These are phyloP conservation scores for Clausena lansium DNA, from an alignment of 345 rosid genomes.

Conservation along the genomic window DNA sequence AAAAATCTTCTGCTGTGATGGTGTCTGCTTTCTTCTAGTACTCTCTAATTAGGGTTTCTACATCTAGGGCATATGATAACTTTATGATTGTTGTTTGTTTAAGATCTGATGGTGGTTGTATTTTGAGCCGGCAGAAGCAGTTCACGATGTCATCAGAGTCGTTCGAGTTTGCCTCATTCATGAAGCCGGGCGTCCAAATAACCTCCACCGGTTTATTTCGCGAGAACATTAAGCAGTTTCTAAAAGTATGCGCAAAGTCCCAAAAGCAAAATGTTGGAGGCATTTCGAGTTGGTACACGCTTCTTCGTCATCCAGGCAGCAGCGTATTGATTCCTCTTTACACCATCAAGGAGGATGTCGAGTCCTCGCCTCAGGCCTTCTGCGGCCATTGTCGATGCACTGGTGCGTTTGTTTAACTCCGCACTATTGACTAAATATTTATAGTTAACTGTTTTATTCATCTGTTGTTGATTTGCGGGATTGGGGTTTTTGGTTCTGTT, in stretches of 20 bases:
- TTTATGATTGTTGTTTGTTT: too few species aligned
- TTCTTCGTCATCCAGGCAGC: conserved; percentile 40
- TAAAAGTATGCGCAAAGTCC: conserved; percentile 41
- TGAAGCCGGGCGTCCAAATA: conserved; percentile 41
- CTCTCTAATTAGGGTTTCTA: too few species aligned
- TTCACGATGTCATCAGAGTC: neutral
- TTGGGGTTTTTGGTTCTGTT: conserved; percentile 3
- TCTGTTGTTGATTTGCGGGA: neutral
- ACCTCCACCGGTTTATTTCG: conserved; percentile 45
- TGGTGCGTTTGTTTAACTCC: conserved; percentile 30
- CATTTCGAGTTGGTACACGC: conserved; percentile 65
- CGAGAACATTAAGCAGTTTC: conserved; percentile 53
- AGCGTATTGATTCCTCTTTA: conserved; percentile 59
- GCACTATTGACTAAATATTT: too few species aligned
- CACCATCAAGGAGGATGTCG: conserved; percentile 53
- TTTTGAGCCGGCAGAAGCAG: neutral
- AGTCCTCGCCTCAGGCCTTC: conserved; percentile 34
- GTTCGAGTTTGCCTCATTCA: conserved; percentile 40
- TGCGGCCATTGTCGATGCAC: conserved; percentile 77
- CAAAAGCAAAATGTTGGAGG: conserved; percentile 51
- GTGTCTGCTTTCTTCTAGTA: too few species aligned
- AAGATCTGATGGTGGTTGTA: too few species aligned
- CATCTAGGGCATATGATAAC: too few species aligned
- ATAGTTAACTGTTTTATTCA: neutral
- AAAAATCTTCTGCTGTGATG: too few species aligned